Base-by-base conservation (phyloP, 495 filamentous ascomycete genomes). In the Tuber borchii region DNA sequence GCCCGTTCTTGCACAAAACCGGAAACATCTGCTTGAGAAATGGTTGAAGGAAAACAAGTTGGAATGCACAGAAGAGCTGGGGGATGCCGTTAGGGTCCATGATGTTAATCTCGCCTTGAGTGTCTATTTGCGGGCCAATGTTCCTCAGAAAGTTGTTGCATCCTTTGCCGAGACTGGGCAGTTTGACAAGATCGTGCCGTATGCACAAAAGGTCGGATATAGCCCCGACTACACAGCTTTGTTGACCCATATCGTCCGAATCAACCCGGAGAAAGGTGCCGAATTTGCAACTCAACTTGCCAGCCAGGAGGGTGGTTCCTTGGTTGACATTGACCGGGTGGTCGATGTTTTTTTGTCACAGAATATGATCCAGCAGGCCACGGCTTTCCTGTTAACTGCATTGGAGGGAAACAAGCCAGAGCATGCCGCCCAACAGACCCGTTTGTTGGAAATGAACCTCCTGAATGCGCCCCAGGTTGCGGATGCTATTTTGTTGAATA, bases 311-410 rank as follows among this genome's bases (percentile, higher is more conserved):
- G 87, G 88, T 45, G 94, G 95, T 39, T 88, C 93, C 69, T 86
- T 98, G 75, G 90, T 99, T 77, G 95, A 97, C 77, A 89, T 99
- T 76, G 94, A 97, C 81, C 94, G 95, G 42, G 93, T 97, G 31
- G 93, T 98, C 48, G 95, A 98, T 84, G 92, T 99, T 68, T 99
- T 99, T 89, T 89, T 96, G 83, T 93, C 95, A 37, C 95, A 97
- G 84, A 93, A 93, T 84, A 96, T 98, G 94, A 88, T 97, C 70
- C 95, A 98, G 84, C 93, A 97, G 83, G 95, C 95, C 14, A 99
- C 95, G 12, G 94, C 95, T 31, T 98, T 99, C 89, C 86, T 99
- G 46, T 88, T 99, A 39, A 96, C 98, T 84, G 94, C 93, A 22
- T 87, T 99, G 69, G 93, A 95, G 84, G 92, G 92, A 74, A 97